Evolutionary conservation across 371 early-diverging fungal species (phyloP), one percentile per base, ranked within the genome.

Genomic region (Rhizomucor pusillus): DNA sequence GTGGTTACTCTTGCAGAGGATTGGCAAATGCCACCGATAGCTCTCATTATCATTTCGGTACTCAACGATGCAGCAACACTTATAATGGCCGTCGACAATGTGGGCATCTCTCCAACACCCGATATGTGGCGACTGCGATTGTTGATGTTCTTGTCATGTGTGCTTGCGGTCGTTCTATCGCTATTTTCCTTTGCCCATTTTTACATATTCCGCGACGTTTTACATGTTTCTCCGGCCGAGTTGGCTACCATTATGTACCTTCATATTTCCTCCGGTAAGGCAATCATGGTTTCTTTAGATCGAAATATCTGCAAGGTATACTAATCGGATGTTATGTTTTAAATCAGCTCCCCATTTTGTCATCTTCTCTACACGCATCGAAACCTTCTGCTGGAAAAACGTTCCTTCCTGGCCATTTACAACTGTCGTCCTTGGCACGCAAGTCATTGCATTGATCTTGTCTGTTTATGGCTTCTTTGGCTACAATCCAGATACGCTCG

Each of bases 331-430:
- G 11, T 22, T 45, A 5, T 43, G 13, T 47, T 13, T 36, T 55
- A 75, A n/a, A n/a, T n/a, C n/a, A n/a, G 88, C 89, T 51, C 96
- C 96, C 44, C 95, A 96, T 75, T 96, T 96, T 78, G 91, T 93
- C 24, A 96, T 96, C 67, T 96, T 96, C 69, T 92, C 94, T n/a
- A 96, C 96, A 9, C 87, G 96, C 58, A 69, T 94, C 14, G 79
- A 88, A n/a, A 85, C 87, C n/a, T 90, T 86, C 71, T 93, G 92
- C 79, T 95, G 90, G 88, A 85, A 84, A 57, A 89, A 84, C 56
- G 68, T 87, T 52, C 96, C 96, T 13, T 88, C 89, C 18, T 77
- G 78, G 75, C 67, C 80, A 25, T 95, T 95, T 67, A 85, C 89
- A 0, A 56, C 79, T 1, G 92, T 91, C 47, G 88, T 95, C 47